phyloP scores from a whole-genome alignment of 2,329 filamentous ascomycete genomes.

The Aureobasidium vineae region DNA sequence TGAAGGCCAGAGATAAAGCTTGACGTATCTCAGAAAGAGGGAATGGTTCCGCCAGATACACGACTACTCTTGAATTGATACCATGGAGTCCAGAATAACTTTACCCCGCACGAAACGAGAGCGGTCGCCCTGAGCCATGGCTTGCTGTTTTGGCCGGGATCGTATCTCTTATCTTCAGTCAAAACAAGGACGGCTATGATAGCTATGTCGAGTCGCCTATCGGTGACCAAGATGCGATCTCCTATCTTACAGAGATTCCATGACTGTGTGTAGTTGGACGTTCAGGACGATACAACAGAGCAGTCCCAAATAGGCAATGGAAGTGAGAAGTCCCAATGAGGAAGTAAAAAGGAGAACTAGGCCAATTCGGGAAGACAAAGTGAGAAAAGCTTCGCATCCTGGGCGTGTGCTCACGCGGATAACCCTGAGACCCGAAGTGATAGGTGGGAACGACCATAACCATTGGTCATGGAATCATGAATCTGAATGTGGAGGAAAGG shows the following conservation, averaged over 20 bases:
- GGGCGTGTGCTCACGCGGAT: neutral
- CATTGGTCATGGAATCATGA: neutral
- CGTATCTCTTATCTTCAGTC: constrained; percentile 6
- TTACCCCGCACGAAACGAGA: constrained; percentile 15
- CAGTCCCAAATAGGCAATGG: neutral
- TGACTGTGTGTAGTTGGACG: neutral
- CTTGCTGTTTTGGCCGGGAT: neutral
- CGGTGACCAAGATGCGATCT: neutral
- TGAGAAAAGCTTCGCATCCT: neutral
- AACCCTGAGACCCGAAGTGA: neutral
- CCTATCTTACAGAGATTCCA: neutral
- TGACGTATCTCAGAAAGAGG: neutral
- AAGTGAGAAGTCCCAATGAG: constrained; percentile 11
- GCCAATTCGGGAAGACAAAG: neutral
- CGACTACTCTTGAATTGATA: neutral
- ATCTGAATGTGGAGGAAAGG: neutral
- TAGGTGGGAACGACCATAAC: constrained; percentile 3
- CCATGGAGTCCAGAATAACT: neutral
- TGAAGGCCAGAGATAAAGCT: neutral
- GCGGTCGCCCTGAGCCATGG: neutral
- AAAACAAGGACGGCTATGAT: neutral
- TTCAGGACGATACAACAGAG: neutral
- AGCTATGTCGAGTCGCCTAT: neutral
- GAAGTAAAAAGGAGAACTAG: constrained; percentile 15
- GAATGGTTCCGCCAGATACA: neutral